These are phyloP conservation scores for Russula lepida DNA, from an alignment of 768 basidiomycete species.

Conservation along the genomic window DNA sequence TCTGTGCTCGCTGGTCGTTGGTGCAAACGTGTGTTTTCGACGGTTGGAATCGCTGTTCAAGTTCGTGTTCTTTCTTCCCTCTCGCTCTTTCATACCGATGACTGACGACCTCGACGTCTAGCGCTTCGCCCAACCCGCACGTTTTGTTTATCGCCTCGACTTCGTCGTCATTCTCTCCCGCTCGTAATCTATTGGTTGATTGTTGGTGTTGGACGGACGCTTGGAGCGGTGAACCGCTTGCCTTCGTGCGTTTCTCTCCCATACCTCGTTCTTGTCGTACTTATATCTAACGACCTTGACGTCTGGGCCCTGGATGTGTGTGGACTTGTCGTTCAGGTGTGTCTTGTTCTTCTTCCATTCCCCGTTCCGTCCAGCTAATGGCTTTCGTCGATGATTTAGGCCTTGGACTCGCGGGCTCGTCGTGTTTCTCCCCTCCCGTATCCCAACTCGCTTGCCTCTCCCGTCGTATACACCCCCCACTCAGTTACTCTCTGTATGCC, in stretches of 20 bases:
- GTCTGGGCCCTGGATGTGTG: no score
- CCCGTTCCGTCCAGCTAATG: not conserved
- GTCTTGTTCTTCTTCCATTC: not conserved
- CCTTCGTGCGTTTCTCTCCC: not conserved
- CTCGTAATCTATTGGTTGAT: not conserved
- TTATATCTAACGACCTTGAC: no score
- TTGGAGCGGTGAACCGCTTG: not conserved
- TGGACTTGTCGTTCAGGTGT: not conserved
- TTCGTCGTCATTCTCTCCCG: not conserved
- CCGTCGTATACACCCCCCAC: no score
- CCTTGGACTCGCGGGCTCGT: not conserved
- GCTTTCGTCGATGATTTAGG: not conserved
- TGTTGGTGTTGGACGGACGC: not conserved
- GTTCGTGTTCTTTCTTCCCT: no score
- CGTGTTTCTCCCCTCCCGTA: no score
- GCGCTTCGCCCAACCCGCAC: not conserved
- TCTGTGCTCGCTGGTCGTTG: no score
- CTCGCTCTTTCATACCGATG: no score
- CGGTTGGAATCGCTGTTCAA: no score
- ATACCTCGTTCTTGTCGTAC: not conserved
- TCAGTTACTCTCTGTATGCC: no score
- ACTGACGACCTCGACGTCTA: not conserved
- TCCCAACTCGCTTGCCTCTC: no score
- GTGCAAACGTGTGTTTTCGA: no score
- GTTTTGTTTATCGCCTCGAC: not conserved